Conservation (phyloP, 805 yeast species). For the Maudiozyma turicensis region DNA sequence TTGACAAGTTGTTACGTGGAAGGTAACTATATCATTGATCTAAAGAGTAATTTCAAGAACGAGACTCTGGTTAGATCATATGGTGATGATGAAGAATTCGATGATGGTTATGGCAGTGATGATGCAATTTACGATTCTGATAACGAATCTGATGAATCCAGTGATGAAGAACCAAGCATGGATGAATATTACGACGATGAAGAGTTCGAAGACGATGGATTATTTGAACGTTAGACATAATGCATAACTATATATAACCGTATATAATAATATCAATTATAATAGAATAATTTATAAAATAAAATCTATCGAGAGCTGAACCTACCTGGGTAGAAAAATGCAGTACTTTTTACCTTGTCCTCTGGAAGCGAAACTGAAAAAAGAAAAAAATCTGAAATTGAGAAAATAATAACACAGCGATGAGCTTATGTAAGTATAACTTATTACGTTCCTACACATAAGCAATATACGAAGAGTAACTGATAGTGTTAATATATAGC, state of each 20-base stretch:
- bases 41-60: slow-evolving; percentile 44
- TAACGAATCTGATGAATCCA: slow-evolving; percentile 25
- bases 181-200: slow-evolving; percentile 35
- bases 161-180: slow-evolving; percentile 25
- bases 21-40: slow-evolving; percentile 58
- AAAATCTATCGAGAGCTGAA: no score
- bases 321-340: no score
- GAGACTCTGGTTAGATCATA: slow-evolving; percentile 39
- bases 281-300: no score
- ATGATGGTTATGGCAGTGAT: slow-evolving; percentile 10
- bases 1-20: slow-evolving; percentile 81
- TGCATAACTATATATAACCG: not conserved
- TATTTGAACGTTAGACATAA: slow-evolving; percentile 41
- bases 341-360: no score
- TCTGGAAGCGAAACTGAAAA: no score
- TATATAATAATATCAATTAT: no score
- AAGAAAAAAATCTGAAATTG: no score
- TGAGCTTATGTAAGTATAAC: no score
- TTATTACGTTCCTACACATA: no score
- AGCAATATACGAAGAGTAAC: not conserved
- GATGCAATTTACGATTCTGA: slow-evolving; percentile 28
- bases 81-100: slow-evolving; percentile 20
- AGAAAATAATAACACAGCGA: no score
- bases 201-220: slow-evolving; percentile 47
- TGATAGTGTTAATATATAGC: not conserved